These are phyloP conservation scores for Carpinus fangiana DNA, from an alignment of 306 rosid genomes.

Conservation along the genomic window DNA sequence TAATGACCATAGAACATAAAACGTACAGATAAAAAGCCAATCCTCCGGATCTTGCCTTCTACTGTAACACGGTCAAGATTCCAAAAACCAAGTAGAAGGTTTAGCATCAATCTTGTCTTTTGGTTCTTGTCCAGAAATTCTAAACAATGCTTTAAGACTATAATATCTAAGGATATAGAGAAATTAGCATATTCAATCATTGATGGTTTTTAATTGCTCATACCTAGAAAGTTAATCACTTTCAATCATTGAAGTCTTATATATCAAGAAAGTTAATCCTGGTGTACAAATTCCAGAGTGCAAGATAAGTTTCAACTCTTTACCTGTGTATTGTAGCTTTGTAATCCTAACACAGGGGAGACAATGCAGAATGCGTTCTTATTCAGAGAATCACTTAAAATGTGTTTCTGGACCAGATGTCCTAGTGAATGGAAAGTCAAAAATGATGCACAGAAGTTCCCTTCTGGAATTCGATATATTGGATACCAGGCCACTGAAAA, in stretches of 20 bases:
- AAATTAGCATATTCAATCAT: not conserved
- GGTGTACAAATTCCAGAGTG: not conserved
- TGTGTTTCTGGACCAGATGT: conserved; percentile 14
- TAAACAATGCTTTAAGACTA: not conserved
- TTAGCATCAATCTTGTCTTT: not conserved
- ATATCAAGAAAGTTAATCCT: not conserved
- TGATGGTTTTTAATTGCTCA: not conserved
- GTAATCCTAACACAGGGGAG: conserved; percentile 27
- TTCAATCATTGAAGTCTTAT: not conserved
- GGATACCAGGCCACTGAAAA: conserved; percentile 33
- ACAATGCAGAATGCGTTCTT: not conserved
- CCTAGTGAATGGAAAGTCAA: conserved; percentile 33
- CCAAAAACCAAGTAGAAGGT: not conserved
- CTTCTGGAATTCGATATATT: conserved; percentile 31
- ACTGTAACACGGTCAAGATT: not conserved
- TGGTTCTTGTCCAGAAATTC: not conserved
- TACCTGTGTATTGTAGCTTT: conserved; percentile 24
- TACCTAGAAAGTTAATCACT: not conserved
- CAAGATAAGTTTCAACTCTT: not conserved
- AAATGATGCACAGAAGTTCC: conserved; percentile 19
- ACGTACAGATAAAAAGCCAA: not conserved
- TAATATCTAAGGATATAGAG: not conserved
- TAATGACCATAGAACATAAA: not conserved
- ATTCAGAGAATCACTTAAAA: conserved; percentile 9
- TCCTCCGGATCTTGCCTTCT: not conserved